These are phyloP conservation scores for Apiotrichum gamsii DNA, from an alignment of 1,284 basidiomycete species.

Conservation along the genomic window DNA sequence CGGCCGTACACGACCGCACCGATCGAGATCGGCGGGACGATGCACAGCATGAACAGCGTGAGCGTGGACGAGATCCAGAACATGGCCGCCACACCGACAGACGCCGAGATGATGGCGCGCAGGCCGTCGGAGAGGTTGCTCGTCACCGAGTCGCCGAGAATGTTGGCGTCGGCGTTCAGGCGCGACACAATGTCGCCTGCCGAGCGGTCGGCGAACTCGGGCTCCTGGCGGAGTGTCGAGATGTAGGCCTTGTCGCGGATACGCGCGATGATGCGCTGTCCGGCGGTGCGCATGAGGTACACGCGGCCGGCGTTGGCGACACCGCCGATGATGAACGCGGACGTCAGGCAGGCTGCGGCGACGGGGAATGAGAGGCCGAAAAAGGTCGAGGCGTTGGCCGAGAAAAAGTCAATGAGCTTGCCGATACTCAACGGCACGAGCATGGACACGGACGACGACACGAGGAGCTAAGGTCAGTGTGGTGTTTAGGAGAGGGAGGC, in stretches of 20 bases:
- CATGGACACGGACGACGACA: conserved; percentile 65
- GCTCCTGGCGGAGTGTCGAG: conserved; percentile 77
- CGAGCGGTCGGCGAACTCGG: conserved; percentile 84
- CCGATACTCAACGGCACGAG: conserved; percentile 85
- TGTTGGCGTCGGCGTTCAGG: conserved; percentile 83
- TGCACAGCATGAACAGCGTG: conserved; percentile 84
- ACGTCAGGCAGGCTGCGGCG: conserved; percentile 67
- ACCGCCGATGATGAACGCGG: conserved; percentile 81
- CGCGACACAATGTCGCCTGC: conserved; percentile 92
- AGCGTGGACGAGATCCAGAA: conserved; percentile 87
- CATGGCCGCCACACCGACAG: conserved; percentile 90
- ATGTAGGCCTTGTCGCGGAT: conserved; percentile 77
- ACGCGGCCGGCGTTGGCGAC: conserved; percentile 63
- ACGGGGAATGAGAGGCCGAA: conserved; percentile 69
- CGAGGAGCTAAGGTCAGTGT: conserved; percentile 48
- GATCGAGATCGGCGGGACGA: conserved; percentile 91
- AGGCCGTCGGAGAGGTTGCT: conserved; percentile 88
- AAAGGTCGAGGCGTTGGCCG: conserved; percentile 65
- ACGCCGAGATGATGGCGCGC: conserved; percentile 74
- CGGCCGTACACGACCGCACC: conserved; percentile 95
- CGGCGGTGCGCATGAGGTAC: conserved; percentile 79
- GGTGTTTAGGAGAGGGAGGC: conserved; percentile 38
- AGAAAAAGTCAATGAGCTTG: conserved; percentile 86
- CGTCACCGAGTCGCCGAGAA: conserved; percentile 91
- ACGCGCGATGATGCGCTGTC: conserved; percentile 86